Evolutionary conservation across 352 stramenopile genomes (phyloP), one percentile per base, ranked within the genome.

Genomic region (Nothophytophthora sp.): DNA sequence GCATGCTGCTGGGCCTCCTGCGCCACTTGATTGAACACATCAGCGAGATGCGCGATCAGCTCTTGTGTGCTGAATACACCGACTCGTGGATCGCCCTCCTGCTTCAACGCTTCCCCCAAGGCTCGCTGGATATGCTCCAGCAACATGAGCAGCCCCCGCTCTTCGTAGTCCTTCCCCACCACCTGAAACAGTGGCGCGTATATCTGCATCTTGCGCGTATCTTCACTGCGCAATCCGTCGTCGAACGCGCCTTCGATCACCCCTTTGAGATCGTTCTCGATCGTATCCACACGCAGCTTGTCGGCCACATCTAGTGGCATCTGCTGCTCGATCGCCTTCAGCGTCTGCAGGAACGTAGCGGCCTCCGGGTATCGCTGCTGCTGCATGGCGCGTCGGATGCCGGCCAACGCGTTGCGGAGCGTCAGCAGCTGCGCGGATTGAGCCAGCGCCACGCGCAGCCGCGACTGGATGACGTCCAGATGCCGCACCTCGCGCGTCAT

Each of bases 401-500:
- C 81, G 20, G 70, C 50, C 47, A 96, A 63, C 10, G 80, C 75
- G 55, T 96, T 92, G 46, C 83, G 81, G 45, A 96, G 66, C n/a
- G 63, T 79, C 35, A 96, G 53, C 24, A 91, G 67, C 68, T 91
- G 78, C 29, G 72, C 67, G 15, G 80, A 84, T 49, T 92, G 81
- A 20, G 73, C 66, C 19, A 94, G 57, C 20, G 62, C 78, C 38
- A 68, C 45, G 36, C 70, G 70, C 57, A 96, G 48, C 6, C 83
- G 81, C 55, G 81, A 91, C 60, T 96, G 83, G 27, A 92, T 70
- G 47, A 90, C 76, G 44, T 92, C 86, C 24, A 96, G 59, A 10
- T 73, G 81, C 22, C 86, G 80, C 44, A 96, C 83, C 25, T 96
- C 84, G 25, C 74, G 71, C 39, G 86, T 94, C 86, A 96, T 96